Evolutionary conservation across 805 yeast species (phyloP), one percentile per base, ranked within the genome.

Genomic region (Yamadazyma olivae): DNA sequence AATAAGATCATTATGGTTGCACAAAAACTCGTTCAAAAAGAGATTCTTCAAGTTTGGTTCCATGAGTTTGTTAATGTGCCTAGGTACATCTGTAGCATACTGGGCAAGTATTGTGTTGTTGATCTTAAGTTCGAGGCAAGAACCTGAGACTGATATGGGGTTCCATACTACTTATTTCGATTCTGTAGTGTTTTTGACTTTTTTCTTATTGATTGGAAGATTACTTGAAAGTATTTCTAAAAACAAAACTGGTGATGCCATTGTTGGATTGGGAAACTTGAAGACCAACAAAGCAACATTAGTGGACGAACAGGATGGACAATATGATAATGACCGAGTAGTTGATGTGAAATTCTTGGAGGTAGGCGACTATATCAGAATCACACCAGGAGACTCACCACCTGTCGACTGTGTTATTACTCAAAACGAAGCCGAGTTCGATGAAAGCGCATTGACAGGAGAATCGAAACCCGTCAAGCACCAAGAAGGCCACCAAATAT

Each of bases 61-160:
- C 2, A 84, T 84, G 91, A 83, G 75, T 51, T 54, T 83, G 43
- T 68, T 84, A 44, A 79, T 84, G 81, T 70, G 77, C 33, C 57
- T 83, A 32, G 93, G 93, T 8, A 84, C 91, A 0, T 60, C 83
- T 0, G 78, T 84, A 16, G 77, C 91, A 1, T 84, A 83, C 52
- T 70, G 81, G 54, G 75, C 87, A 4, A 79, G 87, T 50, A 68
- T 84, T 27, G 79, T 74, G 0, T 57, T 81, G 29, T 56, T 83
- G 9, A 66, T 56, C 3, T 51, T 75, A 23, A 71, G 74, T 26
- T 73, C 80, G 0, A 59, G 47, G 29, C 54, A 53, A 30, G 29
- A 43, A 19, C 38, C 52, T 2, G 27, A 32, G n/a, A 14, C 48
- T 3, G 32, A 44, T n/a, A 48, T 45, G 50, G 82, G 77, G 1